Conservation (phyloP, 2,329 filamentous ascomycete species). For the Pochonia chlamydosporia region DNA sequence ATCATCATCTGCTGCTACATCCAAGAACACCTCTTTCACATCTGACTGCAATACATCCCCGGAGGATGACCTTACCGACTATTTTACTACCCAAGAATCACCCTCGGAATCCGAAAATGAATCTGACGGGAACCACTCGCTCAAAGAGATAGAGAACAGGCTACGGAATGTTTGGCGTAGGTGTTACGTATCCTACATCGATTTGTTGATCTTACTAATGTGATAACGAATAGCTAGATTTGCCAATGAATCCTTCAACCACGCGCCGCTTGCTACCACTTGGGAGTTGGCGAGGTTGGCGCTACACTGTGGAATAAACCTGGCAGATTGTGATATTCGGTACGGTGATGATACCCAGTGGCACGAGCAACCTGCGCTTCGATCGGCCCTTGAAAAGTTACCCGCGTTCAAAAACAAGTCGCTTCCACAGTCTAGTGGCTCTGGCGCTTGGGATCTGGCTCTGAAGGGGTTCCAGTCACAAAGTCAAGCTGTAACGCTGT, state of each 20-base stretch:
- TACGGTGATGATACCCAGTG: slow-evolving; percentile 32
- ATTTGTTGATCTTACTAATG: not conserved
- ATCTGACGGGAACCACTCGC: too few relatives aligned
- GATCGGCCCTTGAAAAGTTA: slow-evolving; percentile 32
- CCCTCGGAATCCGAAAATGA: slow-evolving; percentile 3
- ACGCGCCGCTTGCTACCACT: slow-evolving; percentile 41
- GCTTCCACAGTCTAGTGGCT: slow-evolving; percentile 41
- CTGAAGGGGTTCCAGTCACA: slow-evolving; percentile 28
- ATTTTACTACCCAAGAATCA: slow-evolving; percentile 16
- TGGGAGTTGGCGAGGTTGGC: slow-evolving; percentile 49
- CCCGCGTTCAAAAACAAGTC: slow-evolving; percentile 34
- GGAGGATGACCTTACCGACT: slow-evolving; percentile 7
- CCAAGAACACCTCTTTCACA: not conserved
- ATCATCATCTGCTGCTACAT: not conserved
- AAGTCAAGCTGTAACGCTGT: slow-evolving; percentile 35
- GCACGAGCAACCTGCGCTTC: slow-evolving; percentile 38
- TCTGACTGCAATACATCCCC: not conserved
- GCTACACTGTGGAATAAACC: slow-evolving; percentile 36
- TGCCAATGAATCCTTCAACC: slow-evolving; percentile 29
- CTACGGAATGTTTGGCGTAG: slow-evolving; percentile 34
- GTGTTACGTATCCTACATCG: slow-evolving; percentile 12
- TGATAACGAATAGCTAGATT: slow-evolving; percentile 27
- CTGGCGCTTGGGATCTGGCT: slow-evolving; percentile 40
- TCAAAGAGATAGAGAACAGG: slow-evolving; percentile 16
- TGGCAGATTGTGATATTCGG: slow-evolving; percentile 25